Evolutionary conservation across 2,329 filamentous ascomycete genomes (phyloP).

Genomic region (Aspergillus transmontanensis): DNA sequence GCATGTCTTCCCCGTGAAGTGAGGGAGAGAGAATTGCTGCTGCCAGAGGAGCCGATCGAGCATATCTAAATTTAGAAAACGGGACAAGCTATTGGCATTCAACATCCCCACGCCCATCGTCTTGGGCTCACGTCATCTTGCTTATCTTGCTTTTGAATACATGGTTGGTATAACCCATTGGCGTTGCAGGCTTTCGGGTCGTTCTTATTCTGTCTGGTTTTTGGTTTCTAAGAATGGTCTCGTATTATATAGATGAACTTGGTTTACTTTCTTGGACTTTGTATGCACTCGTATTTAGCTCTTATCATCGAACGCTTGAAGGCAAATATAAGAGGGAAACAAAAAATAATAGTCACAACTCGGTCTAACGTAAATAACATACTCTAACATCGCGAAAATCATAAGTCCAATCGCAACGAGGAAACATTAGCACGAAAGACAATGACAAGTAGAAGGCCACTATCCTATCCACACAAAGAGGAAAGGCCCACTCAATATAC

Average conservation of each 20-base stretch:
- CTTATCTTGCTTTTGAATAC: neutral
- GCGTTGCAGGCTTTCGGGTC: neutral
- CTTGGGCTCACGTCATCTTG: neutral
- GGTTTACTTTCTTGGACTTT: neutral
- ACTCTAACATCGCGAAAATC: neutral
- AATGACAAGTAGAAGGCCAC: neutral
- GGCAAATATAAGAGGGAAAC: neutral
- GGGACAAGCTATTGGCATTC: neutral
- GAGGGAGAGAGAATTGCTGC: constrained; percentile 58
- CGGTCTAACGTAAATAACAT: neutral
- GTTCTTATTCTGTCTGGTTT: neutral
- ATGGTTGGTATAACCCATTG: neutral
- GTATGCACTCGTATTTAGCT: neutral
- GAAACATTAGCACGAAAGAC: neutral
- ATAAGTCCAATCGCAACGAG: neutral
- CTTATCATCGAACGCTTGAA: neutral
- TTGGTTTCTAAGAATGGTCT: neutral
- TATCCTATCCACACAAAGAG: neutral
- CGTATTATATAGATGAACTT: neutral
- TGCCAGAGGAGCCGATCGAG: constrained; percentile 84
- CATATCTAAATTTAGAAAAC: constrained; percentile 50
- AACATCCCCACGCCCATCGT: neutral
- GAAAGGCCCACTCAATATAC: too few species aligned
- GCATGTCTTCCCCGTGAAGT: constrained; percentile 60
- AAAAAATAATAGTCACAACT: neutral